Evolutionary conservation across 345 rosid species (phyloP).

Genomic region (Aethionema arabicum): DNA sequence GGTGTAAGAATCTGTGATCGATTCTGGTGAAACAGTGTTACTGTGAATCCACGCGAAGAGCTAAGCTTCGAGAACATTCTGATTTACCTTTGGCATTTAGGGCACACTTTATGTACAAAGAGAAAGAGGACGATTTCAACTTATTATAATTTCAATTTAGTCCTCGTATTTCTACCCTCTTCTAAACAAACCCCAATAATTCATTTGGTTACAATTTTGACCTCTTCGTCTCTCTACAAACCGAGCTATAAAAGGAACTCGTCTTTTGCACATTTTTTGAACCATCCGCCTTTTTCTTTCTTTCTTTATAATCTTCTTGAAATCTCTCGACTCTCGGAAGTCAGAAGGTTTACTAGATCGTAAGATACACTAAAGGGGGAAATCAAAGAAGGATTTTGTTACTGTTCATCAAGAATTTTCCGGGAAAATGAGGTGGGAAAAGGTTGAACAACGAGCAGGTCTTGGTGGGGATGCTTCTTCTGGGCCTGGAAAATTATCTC

Average conservation of each 20-base stretch:
- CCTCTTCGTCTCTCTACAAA: no score
- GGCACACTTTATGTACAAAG: not conserved
- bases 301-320: no score
- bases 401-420: not conserved
- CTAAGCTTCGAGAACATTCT: constrained; percentile 29
- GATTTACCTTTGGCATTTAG: constrained; percentile 7
- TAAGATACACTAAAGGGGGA: not conserved
- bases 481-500: constrained; percentile 85
- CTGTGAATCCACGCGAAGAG: constrained; percentile 20
- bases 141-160: no score
- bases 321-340: no score
- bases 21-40: constrained; percentile 15
- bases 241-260: no score
- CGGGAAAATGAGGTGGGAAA: constrained; percentile 64
- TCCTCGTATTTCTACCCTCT: no score
- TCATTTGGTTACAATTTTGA: no score
- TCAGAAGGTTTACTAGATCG: not conserved
- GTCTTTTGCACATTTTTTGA: no score
- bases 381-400: not conserved
- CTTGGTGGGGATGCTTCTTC: constrained; percentile 26
- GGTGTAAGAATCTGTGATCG: constrained; percentile 20
- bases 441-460: constrained; percentile 32
- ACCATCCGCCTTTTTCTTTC: no score
- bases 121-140: constrained; percentile 22
- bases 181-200: not conserved